Conservation (phyloP, 139 green algal genomes). For the Deuterostichococcus epilithicus region DNA sequence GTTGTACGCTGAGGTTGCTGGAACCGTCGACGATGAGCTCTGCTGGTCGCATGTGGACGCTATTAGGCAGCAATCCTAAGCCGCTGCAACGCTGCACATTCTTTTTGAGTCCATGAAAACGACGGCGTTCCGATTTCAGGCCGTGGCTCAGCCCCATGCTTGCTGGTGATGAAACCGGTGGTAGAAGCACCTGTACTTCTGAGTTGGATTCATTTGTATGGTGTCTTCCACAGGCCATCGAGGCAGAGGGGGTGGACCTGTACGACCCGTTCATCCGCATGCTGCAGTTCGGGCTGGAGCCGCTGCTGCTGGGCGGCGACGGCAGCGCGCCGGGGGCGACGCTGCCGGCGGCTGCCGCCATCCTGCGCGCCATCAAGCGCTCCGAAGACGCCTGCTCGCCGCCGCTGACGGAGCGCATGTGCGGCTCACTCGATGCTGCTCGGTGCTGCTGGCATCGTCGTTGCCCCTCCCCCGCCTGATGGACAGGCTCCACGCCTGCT, state of each 20-base stretch:
- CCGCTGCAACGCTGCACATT: no score
- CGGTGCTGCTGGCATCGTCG: no score
- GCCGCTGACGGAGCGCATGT: conserved; percentile 3
- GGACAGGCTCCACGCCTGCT: no score
- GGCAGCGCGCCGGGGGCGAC: neutral
- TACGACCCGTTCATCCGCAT: conserved; percentile 55
- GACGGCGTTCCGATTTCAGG: no score
- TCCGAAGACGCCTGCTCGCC: conserved; percentile 13
- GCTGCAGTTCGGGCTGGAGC: conserved; percentile 63
- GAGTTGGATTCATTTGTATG: neutral
- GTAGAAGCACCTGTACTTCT: neutral
- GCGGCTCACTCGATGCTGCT: no score
- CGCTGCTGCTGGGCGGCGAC: conserved; percentile 39
- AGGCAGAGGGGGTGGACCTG: conserved; percentile 7
- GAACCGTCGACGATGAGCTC: no score
- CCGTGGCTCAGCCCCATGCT: neutral
- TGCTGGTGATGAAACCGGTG: neutral
- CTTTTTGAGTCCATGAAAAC: no score
- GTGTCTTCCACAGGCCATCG: neutral
- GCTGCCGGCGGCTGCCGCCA: conserved; percentile 17
- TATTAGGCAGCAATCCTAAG: no score
- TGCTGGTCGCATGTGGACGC: no score
- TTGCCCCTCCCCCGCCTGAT: no score
- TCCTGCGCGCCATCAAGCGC: conserved; percentile 33
- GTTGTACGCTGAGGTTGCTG: no score